phyloP scores from a whole-genome alignment of 495 filamentous ascomycete genomes.

The Cladorrhinum samala region DNA sequence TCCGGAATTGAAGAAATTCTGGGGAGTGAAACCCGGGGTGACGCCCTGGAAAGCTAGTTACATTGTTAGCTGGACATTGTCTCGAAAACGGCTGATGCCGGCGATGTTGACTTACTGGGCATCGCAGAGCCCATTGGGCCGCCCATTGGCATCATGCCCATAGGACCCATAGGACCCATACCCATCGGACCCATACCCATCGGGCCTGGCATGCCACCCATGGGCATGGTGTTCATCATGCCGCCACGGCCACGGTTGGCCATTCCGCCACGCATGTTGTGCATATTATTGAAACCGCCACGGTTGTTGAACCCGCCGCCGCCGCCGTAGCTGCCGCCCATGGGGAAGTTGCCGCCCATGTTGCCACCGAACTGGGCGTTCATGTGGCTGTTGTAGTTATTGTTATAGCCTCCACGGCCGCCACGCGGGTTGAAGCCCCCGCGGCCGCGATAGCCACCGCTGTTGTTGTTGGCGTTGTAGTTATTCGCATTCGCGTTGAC shows the following conservation, averaged over 20 bases:
- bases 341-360: conserved; percentile 42
- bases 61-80: conserved; percentile 4
- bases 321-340: conserved; percentile 62
- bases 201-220: too few relatives aligned
- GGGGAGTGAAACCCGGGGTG: conserved; percentile 67
- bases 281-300: conserved; percentile 48
- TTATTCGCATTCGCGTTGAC: too few relatives aligned
- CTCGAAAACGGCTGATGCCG: too few relatives aligned
- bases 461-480: conserved; percentile 36
- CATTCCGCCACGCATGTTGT: conserved; percentile 53
- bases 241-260: conserved; percentile 59
- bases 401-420: conserved; percentile 42
- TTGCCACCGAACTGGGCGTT: conserved; percentile 29
- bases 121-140: conserved; percentile 32
- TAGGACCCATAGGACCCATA: conserved; percentile 25
- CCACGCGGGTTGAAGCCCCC: conserved; percentile 32
- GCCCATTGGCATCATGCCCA: conserved; percentile 17
- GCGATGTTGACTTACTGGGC: not conserved
- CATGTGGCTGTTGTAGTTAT: conserved; percentile 31
- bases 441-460: conserved; percentile 31
- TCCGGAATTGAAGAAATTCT: conserved; percentile 60
- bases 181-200: conserved; percentile 23
- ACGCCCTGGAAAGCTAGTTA: conserved; percentile 59
- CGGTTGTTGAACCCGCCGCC: conserved; percentile 53
- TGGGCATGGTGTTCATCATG: conserved; percentile 30